These are phyloP conservation scores for Chlorella sp. DNA, from an alignment of 139 green algal species.

Conservation along the genomic window DNA sequence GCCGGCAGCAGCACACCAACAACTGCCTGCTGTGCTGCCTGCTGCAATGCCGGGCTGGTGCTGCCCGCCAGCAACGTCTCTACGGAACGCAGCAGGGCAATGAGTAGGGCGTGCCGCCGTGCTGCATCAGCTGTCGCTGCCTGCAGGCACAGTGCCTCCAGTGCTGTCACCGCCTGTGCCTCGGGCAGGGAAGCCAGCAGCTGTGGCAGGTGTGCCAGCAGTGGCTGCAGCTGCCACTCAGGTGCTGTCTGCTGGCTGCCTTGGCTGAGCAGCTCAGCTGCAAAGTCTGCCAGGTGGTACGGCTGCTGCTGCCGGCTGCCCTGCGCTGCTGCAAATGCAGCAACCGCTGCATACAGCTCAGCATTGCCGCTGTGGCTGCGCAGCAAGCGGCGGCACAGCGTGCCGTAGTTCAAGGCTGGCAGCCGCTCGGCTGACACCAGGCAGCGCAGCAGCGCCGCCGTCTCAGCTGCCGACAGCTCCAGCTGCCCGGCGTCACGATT, in stretches of 20 bases:
- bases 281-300: conserved; percentile 12
- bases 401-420: conserved; percentile 13
- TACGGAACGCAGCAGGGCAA: neutral
- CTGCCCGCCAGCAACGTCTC: neutral
- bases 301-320: conserved; percentile 18
- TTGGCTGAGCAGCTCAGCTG: neutral
- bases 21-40: neutral
- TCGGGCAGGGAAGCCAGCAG: conserved; percentile 37
- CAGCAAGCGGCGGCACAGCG: conserved; percentile 15
- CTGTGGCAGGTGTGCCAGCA: conserved; percentile 4
- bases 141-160: conserved; percentile 10
- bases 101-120: neutral
- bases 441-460: conserved; percentile 30
- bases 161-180: neutral
- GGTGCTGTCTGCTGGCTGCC: neutral
- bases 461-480: conserved; percentile 9
- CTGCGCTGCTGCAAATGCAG: neutral
- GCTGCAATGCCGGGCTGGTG: neutral
- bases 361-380: neutral
- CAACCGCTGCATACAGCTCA: conserved; percentile 9
- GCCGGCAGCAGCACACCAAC: too few relatives aligned
- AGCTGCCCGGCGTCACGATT: neutral
- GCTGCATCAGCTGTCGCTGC: too few relatives aligned
- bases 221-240: neutral
- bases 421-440: conserved; percentile 13